Base-by-base conservation (phyloP, 257 asterid genomes). In the Penstemon barbatus region DNA sequence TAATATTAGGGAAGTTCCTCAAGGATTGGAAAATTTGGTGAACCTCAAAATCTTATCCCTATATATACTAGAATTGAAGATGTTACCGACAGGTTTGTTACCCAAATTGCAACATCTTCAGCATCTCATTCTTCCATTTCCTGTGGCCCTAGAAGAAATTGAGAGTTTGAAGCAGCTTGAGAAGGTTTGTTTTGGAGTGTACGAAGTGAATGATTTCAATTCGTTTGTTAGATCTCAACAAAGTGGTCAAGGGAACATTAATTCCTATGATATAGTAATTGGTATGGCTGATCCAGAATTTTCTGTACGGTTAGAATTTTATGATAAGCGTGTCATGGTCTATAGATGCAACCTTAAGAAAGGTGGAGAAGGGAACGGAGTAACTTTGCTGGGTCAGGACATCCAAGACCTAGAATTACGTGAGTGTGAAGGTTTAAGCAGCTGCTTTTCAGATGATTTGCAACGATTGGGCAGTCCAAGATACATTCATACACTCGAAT, bases 341-440 rank as follows among this genome's bases (percentile, higher is more conserved):
- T 0, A 4, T 25, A 4, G 8, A 44, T 8, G 10, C 13, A 6
- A 10, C n/a, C n/a, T 61, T 43, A 15, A 45, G 8, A 37, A 38
- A 38, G 46, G 18, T 15, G 18, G 61, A 7, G 51, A 50, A 44
- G 69, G 46, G 59, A 45, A 53, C 12, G 63, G 40, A 8, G 56
- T 6, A 33, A 12, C 11, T 8, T 4, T 66, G 7, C 63, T 71
- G 7, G 63, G 66, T 11, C 63, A 41, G 6, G 77, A 71, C 57
- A 54, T 67, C 55, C 49, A 70, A 55, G 46, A 37, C 45, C 49
- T 71, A n/a, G 40, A 8, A 61, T 39, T 72, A 0, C 36, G 12
- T 5, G 8, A 37, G 0, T 69, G 82, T 65, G 43, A 44, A 3
- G 68, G 63, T 15, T 8, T 45, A 2, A 53, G 53, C 13, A 54